Base-by-base conservation (phyloP, 228 moss, liverwort and hornwort genomes). In the Sphagnum magellanicum region DNA sequence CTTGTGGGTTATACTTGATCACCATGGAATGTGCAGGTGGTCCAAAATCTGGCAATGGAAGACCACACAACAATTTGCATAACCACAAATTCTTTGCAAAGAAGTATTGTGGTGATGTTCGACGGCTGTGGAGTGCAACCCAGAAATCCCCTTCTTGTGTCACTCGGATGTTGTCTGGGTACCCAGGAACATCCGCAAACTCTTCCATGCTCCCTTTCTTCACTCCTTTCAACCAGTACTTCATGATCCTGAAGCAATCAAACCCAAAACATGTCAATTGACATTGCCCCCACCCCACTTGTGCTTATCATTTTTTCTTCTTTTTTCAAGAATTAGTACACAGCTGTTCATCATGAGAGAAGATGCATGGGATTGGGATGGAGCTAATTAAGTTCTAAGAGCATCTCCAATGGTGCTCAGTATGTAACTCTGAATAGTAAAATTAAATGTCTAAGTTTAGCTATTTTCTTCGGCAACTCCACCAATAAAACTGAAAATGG, bases 61-160 rank as follows among this genome's bases (percentile, higher is more conserved):
- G 60, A 53, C 75, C 65, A 71, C 63, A 79, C 46, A 91, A 46
- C 6, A 89, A 49, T 10, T 79, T 75, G 9, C 78, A 66, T 48
- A 86, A 67, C 71, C 53, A 71, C 69, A 58, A 57, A 5, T 81
- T 6, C 0, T 49, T 59, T 3, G 70, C 81, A 0, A 89, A 14
- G 10, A 81, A 81, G 14, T 80, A 15, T 4, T 88, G 82, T 0
- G 76, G 49, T 0, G 3, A 59, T 6, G 69, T 81, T 7, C 72
- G 9, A 47, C 88, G 90, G 14, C 84, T 84, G 69, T 92, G 92
- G 0, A 88, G 75, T 0, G 92, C 90, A 15, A 92, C 90, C 93
- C 91, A 94, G 71, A 91, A 94, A 8, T 85, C 81, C 16, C 87
- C 87, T 5, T 78, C 70, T 5, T 53, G 58, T 4, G 91, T 91